Base-by-base conservation (phyloP, 1,139 yeast genomes). In the Suhomyces chickasaworum region DNA sequence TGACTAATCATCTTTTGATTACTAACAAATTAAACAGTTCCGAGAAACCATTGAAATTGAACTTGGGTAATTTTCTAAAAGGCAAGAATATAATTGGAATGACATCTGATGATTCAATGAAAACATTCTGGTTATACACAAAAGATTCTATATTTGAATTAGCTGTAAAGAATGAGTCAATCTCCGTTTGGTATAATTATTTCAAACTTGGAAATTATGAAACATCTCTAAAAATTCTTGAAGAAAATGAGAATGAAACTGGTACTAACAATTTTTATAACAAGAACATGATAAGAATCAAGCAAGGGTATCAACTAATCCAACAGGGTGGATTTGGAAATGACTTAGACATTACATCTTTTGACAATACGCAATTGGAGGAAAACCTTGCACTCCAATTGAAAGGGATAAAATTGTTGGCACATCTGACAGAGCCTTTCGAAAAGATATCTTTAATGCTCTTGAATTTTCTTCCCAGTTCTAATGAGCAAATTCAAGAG, bases 171-270 rank as follows among this genome's bases (percentile, higher is more conserved):
- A 78, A 86, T 54, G 98, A 93, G 61, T 74, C 83, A 6, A 69
- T 77, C 5, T 85, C 88, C 20, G 84, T 90, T 3, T 89, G 97
- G 97, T 79, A 78, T 51, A 76, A 85, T 6, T 76, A 88, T 60
- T 73, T 86, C 47, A 80, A 78, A 37, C 73, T 80, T 58, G 78
- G 81, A 1, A 74, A 80, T 47, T 91, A 75, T 63, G 87, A 84
- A 15, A 82, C 82, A 44, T 97, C 98, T 0, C 67, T 90, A 39
- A 57, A 66, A 2, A 40, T 37, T 21, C 66, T 81, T 13, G 58
- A 83, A 7, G 55, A 51, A 57, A 57, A 53, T 10, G 55, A 51
- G 7, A 51, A 50, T 8, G 46, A 49, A 20, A 4, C 7, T 20
- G 22, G 22, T 5, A 47, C 68, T n/a, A 74, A 77, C 42, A 60